Conservation (phyloP, 2,329 filamentous ascomycete genomes). For the Aspergillus brasiliensis region DNA sequence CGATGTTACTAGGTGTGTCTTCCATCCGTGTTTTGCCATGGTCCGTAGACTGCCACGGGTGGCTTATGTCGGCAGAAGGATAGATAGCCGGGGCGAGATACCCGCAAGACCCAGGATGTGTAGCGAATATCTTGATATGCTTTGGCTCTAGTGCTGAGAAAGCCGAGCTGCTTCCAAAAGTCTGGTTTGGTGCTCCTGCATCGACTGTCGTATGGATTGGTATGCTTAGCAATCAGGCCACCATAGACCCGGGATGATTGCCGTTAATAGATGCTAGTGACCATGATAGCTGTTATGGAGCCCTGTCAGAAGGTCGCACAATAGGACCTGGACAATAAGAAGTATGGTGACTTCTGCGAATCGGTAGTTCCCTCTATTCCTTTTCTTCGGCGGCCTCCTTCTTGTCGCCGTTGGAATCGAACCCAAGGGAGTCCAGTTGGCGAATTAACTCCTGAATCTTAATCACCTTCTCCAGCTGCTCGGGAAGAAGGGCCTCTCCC, state of each 20-base stretch:
- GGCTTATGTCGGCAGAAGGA: not conserved
- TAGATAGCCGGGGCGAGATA: not conserved
- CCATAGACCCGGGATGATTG: not conserved
- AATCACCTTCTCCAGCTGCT: constrained; percentile 97
- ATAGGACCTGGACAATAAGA: not conserved
- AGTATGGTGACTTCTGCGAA: not conserved
- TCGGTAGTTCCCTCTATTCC: constrained; percentile 6
- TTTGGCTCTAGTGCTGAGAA: not conserved
- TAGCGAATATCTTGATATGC: not conserved
- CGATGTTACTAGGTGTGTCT: not conserved
- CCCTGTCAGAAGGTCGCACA: not conserved
- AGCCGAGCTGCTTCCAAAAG: not conserved
- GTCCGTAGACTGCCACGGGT: not conserved
- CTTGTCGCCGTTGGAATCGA: constrained; percentile 75
- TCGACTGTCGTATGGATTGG: not conserved
- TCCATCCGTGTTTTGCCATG: not conserved
- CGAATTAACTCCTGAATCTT: constrained; percentile 93
- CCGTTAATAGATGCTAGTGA: not conserved
- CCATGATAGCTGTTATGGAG: not conserved
- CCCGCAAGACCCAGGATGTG: not conserved
- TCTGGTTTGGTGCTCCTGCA: not conserved
- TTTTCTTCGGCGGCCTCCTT: constrained; percentile 36
- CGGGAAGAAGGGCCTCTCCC: constrained; percentile 79
- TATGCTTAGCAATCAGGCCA: not conserved
- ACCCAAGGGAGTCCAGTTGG: constrained; percentile 81